Base-by-base conservation (phyloP, 495 filamentous ascomycete genomes). In the Xylaria nigripes region DNA sequence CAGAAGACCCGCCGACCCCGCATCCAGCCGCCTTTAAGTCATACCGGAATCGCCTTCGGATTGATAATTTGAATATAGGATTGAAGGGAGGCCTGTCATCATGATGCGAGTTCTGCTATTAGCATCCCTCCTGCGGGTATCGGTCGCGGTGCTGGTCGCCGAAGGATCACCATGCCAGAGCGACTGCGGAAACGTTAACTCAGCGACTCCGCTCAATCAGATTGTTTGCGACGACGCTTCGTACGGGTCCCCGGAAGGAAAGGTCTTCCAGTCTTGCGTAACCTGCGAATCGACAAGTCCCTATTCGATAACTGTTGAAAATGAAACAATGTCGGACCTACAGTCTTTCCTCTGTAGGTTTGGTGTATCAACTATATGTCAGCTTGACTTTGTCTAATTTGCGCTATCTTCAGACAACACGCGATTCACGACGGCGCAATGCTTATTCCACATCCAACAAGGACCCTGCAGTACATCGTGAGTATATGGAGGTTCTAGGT, bases 111-210 rank as follows among this genome's bases (percentile, higher is more conserved):
- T 51, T 22, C 27, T 61, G 7, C 4, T 51, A 8, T 42, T 63
- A 47, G 58, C 54, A 32, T 48, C 61, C 12, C 48, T 68, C 4
- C 66, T 62, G 53, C 59, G 63, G 43, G 60, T 64, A 51, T 62
- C 64, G 6, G 40, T 54, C 16, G 63, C 71, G 16, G 30, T 76
- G 22, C 57, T 67, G 16, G 69, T 71, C 23, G 52, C 70, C 8
- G 50, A 68, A 13, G 36, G 36, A 13, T 16, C 75, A 29, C 71
- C 72, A 32, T 78, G 75, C 55, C 52, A 57, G 23, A 56, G 55
- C 16, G 59, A 63, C n/a, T 78, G 75, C 61, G 73, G 74, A 59
- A 78, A 75, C 50, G 61, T 67, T 18, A 68, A 68, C 23, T 40
- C 48, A 18, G 57, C 61, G 3, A 76, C 72, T 3, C 58, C 68